Percentiles rank a stretch among this genome's conserved stretches.
These are phyloP conservation scores for Zygosaccharomyces pseudobailii DNA, from an alignment of 1,139 yeast genomes.

Conservation along the genomic window DNA sequence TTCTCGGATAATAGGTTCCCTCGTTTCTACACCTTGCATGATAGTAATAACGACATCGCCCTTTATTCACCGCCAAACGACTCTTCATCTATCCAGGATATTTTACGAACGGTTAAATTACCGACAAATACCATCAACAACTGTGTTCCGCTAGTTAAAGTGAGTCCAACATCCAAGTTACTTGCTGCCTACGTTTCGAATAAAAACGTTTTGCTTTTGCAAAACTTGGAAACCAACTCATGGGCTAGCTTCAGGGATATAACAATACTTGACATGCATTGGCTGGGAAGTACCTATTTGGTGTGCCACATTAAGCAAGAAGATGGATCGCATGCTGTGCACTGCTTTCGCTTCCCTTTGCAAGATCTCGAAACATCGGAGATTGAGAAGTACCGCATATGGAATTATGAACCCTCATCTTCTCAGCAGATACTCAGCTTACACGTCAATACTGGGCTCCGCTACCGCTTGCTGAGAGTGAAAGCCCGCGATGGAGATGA, in stretches of 20 bases:
- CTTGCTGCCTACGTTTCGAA: slow-evolving; percentile 30
- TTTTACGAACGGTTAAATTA: slow-evolving; percentile 23
- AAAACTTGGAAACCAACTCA: slow-evolving; percentile 25
- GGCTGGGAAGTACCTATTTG: slow-evolving; percentile 33
- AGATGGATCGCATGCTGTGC: slow-evolving; percentile 18
- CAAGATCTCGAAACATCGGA: slow-evolving; percentile 18
- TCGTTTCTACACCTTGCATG: slow-evolving; percentile 20
- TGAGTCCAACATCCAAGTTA: slow-evolving; percentile 24
- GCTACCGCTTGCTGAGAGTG: slow-evolving; percentile 23
- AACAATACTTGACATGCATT: slow-evolving; percentile 25
- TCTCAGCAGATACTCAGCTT: slow-evolving; percentile 12
- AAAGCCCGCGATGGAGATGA: slow-evolving; percentile 18
- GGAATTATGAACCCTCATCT: slow-evolving; percentile 27
- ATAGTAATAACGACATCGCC: slow-evolving; percentile 26
- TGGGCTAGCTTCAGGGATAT: slow-evolving; percentile 30
- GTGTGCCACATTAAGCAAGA: slow-evolving; percentile 26
- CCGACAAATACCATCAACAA: slow-evolving; percentile 34
- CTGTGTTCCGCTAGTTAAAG: slow-evolving; percentile 20
- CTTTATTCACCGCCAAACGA: slow-evolving; percentile 28
- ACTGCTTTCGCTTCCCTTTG: slow-evolving; percentile 28
- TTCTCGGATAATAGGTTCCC: slow-evolving; percentile 23
- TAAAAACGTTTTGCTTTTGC: slow-evolving; percentile 28
- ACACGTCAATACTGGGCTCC: slow-evolving; percentile 26
- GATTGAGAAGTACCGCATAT: slow-evolving; percentile 22
- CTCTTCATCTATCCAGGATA: slow-evolving; percentile 18